Evolutionary conservation across 345 rosid species (phyloP).

Genomic region (Populus deltoides): DNA sequence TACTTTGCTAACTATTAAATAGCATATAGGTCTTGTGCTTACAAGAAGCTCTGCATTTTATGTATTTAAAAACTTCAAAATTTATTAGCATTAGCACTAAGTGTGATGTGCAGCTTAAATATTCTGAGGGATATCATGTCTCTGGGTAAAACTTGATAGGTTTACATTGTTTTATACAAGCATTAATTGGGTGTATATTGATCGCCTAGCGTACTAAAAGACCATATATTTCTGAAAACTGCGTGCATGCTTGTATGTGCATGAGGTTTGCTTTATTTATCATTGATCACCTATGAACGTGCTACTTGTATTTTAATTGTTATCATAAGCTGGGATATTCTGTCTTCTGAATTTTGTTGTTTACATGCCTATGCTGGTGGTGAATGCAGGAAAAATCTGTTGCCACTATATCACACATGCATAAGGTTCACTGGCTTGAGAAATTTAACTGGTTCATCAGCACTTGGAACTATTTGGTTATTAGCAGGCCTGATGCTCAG

Average conservation of each 20-base stretch:
- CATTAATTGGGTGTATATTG: neutral
- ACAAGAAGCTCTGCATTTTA: neutral
- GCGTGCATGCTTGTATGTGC: neutral
- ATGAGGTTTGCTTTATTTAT: neutral
- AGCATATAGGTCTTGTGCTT: neutral
- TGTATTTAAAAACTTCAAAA: neutral
- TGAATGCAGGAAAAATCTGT: conserved; percentile 72
- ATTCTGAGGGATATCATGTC: neutral
- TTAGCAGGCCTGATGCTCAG: conserved; percentile 98
- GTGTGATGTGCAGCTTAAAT: neutral
- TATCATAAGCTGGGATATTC: neutral
- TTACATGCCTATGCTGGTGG: neutral
- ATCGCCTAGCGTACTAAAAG: neutral
- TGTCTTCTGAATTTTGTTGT: neutral
- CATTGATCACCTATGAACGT: neutral
- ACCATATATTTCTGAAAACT: neutral
- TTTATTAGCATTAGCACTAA: neutral
- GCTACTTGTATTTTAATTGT: neutral
- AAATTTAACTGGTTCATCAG: conserved; percentile 98
- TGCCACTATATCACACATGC: conserved; percentile 88
- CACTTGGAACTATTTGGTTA: conserved; percentile 86
- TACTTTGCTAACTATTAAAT: neutral
- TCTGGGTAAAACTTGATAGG: neutral
- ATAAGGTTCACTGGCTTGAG: conserved; percentile 99
- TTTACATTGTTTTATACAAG: neutral